Percentiles rank a stretch among this genome's conserved stretches.
phyloP scores from a whole-genome alignment of 495 filamentous ascomycete species.

The Neurospora sp. region DNA sequence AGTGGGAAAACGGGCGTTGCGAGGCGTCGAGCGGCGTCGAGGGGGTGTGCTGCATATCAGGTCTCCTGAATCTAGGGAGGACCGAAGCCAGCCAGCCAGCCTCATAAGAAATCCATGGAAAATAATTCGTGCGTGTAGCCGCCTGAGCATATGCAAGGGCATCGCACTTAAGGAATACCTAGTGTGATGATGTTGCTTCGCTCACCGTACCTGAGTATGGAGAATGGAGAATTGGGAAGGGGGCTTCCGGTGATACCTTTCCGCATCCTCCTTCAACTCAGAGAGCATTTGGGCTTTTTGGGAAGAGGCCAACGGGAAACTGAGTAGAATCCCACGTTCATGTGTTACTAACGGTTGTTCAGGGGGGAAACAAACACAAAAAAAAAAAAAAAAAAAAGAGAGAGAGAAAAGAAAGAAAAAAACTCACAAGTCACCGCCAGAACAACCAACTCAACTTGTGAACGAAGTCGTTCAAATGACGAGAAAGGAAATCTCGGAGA shows the following conservation, averaged over 20 bases:
- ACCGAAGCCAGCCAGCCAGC: neutral
- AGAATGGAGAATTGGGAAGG: too few species aligned
- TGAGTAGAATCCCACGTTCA: too few species aligned
- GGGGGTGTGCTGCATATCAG: neutral
- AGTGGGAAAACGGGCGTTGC: neutral
- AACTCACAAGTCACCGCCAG: neutral
- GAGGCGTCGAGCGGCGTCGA: neutral
- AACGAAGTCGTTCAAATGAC: neutral
- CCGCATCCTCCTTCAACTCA: too few species aligned
- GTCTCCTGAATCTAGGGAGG: neutral
- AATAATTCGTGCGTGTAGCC: neutral
- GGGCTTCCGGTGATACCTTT: too few species aligned
- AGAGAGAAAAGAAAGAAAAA: neutral
- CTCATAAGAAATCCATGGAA: neutral
- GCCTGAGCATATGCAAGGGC: neutral
- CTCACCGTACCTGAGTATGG: neutral
- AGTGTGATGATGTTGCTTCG: neutral
- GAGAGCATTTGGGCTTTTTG: too few species aligned
- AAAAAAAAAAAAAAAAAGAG: neutral
- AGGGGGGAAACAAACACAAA: neutral
- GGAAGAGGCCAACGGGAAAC: too few species aligned
- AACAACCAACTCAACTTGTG: neutral
- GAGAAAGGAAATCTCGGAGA: neutral
- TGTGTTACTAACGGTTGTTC: too few species aligned
- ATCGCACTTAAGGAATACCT: neutral